A percentile compares a stretch with the other conserved stretches of the same genome.
Conservation (phyloP, 768 basidiomycete genomes). For the Amanita brunnescens region DNA sequence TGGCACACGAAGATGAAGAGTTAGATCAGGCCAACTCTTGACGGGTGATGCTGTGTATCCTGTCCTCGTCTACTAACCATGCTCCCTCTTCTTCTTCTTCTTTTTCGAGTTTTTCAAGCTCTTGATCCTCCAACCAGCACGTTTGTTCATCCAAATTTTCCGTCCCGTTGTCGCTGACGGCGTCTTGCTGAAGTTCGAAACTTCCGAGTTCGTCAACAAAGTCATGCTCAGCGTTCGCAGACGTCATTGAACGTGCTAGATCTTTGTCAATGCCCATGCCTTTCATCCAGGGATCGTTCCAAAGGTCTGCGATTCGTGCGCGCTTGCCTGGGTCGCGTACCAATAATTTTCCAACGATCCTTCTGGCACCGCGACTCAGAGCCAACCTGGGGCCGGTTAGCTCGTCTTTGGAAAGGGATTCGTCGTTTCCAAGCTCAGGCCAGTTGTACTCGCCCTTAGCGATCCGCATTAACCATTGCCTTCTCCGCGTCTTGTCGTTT, state of each 20-base stretch:
- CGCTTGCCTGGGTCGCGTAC: conserved; percentile 62
- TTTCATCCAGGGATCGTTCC: conserved; percentile 48
- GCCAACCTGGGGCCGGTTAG: conserved; percentile 28
- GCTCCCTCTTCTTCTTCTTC: conserved; percentile 21
- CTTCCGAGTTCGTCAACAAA: conserved; percentile 8
- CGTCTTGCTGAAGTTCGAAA: conserved; percentile 3
- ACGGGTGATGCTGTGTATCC: conserved; percentile 18
- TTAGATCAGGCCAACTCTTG: conserved; percentile 16
- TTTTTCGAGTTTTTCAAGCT: conserved; percentile 16
- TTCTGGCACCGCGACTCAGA: conserved; percentile 35
- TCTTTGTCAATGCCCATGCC: conserved; percentile 16
- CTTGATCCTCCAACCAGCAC: conserved; percentile 8
- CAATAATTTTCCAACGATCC: conserved; percentile 53
- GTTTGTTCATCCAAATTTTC: neutral
- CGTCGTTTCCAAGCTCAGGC: conserved; percentile 29
- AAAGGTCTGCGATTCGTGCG: conserved; percentile 52
- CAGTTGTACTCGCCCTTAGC: conserved; percentile 74
- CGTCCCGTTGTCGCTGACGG: too few relatives aligned
- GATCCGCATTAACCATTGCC: conserved; percentile 67
- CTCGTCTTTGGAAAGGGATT: conserved; percentile 18
- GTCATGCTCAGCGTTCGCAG: conserved; percentile 9
- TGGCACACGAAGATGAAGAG: neutral
- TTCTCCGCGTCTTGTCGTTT: conserved; percentile 23
- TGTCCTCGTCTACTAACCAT: conserved; percentile 22
- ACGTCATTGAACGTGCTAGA: neutral